These are phyloP conservation scores for Ophiocordyceps camponoti-saundersi DNA, from an alignment of 2,329 filamentous ascomycete genomes.

Conservation along the genomic window DNA sequence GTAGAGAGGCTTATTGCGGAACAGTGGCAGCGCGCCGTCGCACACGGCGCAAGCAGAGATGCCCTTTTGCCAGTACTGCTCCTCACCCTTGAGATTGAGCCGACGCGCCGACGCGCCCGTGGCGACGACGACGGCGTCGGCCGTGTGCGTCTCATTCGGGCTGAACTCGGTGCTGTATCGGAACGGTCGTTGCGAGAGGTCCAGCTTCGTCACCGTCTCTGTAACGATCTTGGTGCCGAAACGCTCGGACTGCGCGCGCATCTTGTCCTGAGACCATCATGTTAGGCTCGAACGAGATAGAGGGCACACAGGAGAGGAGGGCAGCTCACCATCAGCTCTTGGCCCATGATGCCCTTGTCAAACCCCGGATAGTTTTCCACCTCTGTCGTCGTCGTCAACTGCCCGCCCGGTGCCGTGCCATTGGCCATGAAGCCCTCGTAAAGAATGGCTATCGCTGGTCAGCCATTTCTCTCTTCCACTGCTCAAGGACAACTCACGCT, in stretches of 20 bases:
- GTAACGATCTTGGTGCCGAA: constrained; percentile 89
- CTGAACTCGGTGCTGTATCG: constrained; percentile 85
- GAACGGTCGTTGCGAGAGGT: constrained; percentile 73
- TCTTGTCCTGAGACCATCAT: constrained; percentile 44
- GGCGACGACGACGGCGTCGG: constrained; percentile 83
- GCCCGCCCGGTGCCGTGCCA: constrained; percentile 86
- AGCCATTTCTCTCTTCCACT: not conserved
- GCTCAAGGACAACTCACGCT: constrained; percentile 37
- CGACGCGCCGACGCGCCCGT: constrained; percentile 86
- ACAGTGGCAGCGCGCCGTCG: constrained; percentile 92
- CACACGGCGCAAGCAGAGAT: constrained; percentile 95
- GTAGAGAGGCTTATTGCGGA: constrained; percentile 86
- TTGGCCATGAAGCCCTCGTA: constrained; percentile 98
- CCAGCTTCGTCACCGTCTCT: constrained; percentile 81
- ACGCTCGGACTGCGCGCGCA: constrained; percentile 77
- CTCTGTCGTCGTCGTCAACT: constrained; percentile 95
- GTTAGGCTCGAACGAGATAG: not conserved
- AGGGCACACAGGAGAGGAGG: not conserved
- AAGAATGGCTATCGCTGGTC: constrained; percentile 46
- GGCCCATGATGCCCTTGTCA: constrained; percentile 71
- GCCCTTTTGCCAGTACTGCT: constrained; percentile 93
- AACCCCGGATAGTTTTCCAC: constrained; percentile 98
- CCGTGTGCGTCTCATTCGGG: constrained; percentile 69
- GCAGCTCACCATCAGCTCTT: constrained; percentile 58
- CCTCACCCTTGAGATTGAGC: constrained; percentile 70